Evolutionary conservation across 2,329 filamentous ascomycete species (phyloP), one percentile per base, ranked within the genome.

Genomic region (Fusarium subglutinans): DNA sequence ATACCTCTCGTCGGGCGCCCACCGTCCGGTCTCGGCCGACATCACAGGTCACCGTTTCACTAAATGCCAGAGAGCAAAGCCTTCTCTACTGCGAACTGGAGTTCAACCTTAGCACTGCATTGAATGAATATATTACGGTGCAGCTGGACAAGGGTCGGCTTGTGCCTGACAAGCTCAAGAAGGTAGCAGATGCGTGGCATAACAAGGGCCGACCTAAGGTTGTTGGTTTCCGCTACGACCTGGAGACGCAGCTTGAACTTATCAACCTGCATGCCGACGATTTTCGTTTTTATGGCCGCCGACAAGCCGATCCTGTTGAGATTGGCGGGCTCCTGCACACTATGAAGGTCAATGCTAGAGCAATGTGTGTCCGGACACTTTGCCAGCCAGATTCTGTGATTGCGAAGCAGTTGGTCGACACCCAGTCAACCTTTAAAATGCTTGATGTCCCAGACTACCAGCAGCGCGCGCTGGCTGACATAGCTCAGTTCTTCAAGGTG

Each of bases 81-180:
- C 84, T 90, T 14, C 79, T 90, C 13, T 90, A 89, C 78, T 88
- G 88, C 77, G 89, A 91, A 78, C 84, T 90, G 13, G 88, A 90
- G 76, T 90, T 86, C 73, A 80, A 85, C 65, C 78, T 90, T n/a
- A 85, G 84, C 66, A 85, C 83, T 10, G 85, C 85, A 1, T 78
- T 90, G 38, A 86, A 89, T 63, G 79, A 81, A 17, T 90, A 88
- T 80, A 86, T 90, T 64, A 84, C 83, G 17, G 78, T 82, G 22
- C 87, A 90, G 77, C 83, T 89, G 64, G 85, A 87, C 73, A 84
- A 84, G n/a, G 89, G 88, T n/a, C 87, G 87, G 3, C 82, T 90
- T 10, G 82, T 87, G 11, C 81, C 85, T 1, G 84, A 85, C 72
- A 87, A 88, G 75, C 84, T 88, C 67, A 87, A 87, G 73, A 86